These are phyloP conservation scores for Trichothecium sympodiale DNA, from an alignment of 2,329 filamentous ascomycete species.

Conservation along the genomic window DNA sequence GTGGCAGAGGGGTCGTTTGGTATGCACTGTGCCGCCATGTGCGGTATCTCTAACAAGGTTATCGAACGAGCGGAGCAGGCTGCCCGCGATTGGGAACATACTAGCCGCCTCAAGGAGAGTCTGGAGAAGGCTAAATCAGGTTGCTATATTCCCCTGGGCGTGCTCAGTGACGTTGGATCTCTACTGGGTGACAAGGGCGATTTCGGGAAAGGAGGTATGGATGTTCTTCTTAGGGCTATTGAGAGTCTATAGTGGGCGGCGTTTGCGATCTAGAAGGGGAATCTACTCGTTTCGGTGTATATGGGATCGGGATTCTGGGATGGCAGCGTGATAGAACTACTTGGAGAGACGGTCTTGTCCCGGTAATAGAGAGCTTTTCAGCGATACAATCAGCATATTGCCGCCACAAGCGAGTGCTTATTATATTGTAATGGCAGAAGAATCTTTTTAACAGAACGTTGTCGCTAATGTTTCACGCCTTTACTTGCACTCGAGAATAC, in stretches of 20 bases:
- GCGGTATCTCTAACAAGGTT: constrained; percentile 73
- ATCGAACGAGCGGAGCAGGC: constrained; percentile 82
- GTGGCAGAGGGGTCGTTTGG: constrained; percentile 95
- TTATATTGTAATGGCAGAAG: too few relatives aligned
- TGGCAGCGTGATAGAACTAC: too few relatives aligned
- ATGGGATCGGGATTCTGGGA: too few relatives aligned
- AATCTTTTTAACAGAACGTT: too few relatives aligned
- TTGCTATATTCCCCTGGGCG: constrained; percentile 72
- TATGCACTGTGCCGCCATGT: constrained; percentile 99
- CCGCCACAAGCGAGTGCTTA: too few relatives aligned
- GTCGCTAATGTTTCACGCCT: too few relatives aligned
- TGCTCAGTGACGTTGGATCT: constrained; percentile 79
- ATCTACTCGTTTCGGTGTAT: too few relatives aligned
- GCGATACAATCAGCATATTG: too few relatives aligned
- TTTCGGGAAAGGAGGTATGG: constrained; percentile 39
- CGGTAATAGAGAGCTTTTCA: too few relatives aligned
- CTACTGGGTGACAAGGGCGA: constrained; percentile 51
- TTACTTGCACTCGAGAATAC: too few relatives aligned
- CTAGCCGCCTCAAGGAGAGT: constrained; percentile 78
- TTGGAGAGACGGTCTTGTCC: too few relatives aligned
- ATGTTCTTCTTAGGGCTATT: constrained; percentile 50
- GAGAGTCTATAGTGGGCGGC: constrained; percentile 35
- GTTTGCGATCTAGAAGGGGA: not conserved
- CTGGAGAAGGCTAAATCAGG: constrained; percentile 70
- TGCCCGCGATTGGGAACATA: constrained; percentile 90